phyloP scores from a whole-genome alignment of 768 basidiomycete species.

The Podaxis sp. region DNA sequence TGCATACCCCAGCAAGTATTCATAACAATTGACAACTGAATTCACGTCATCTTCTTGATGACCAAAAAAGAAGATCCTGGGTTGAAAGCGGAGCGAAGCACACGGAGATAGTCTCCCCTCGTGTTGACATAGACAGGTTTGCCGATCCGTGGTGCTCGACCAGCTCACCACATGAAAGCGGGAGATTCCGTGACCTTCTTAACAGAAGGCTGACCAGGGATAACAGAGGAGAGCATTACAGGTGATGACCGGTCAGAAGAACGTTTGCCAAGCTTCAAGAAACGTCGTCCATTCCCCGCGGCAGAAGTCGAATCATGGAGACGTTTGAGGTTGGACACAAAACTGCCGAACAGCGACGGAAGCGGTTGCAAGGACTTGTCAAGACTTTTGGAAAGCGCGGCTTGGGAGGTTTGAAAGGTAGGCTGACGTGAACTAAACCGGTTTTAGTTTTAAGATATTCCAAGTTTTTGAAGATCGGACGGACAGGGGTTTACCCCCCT shows the following conservation, averaged over 20 bases:
- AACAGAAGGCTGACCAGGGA: not conserved
- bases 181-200: not conserved
- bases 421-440: not conserved
- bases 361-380: slow-evolving; percentile 26
- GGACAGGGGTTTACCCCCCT: not conserved
- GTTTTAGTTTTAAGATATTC: too few species aligned
- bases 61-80: not conserved
- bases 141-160: not conserved
- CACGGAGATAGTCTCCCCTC: not conserved
- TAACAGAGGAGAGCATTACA: not conserved
- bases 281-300: not conserved
- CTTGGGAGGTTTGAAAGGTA: not conserved
- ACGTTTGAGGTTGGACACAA: slow-evolving; percentile 15
- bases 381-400: not conserved
- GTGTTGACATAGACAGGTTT: not conserved
- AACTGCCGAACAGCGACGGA: slow-evolving; percentile 31
- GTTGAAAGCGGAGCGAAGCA: not conserved
- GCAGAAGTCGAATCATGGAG: not conserved
- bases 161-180: not conserved
- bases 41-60: not conserved
- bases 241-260: not conserved
- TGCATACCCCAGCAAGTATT: not conserved
- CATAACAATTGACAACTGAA: not conserved
- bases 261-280: not conserved
- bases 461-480: not conserved